Conservation (phyloP, 2,329 filamentous ascomycete genomes). For the Talaromyces verruculosus region DNA sequence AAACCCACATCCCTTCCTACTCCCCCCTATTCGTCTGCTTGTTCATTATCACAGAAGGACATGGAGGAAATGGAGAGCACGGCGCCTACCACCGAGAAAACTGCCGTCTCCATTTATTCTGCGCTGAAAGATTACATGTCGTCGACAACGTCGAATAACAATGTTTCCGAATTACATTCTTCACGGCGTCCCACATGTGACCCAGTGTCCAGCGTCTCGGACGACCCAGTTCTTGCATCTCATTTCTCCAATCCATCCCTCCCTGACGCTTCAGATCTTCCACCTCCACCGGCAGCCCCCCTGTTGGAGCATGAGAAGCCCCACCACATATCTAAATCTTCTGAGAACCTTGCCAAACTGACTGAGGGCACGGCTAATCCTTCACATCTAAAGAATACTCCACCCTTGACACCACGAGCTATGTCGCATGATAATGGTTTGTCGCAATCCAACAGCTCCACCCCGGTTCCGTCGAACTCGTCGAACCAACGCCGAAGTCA, state of each 20-base stretch:
- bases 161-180: slow-evolving; percentile 35
- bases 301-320: slow-evolving; percentile 50
- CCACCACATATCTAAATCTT: slow-evolving; percentile 41
- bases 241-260: slow-evolving; percentile 69
- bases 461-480: slow-evolving; percentile 26
- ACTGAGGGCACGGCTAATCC: slow-evolving; percentile 69
- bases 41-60: slow-evolving; percentile 47
- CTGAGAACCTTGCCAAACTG: slow-evolving; percentile 64
- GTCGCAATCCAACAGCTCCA: slow-evolving; percentile 29
- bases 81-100: slow-evolving; percentile 38
- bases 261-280: slow-evolving; percentile 51
- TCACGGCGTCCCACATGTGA: slow-evolving; percentile 49
- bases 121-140: slow-evolving; percentile 48
- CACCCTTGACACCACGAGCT: slow-evolving; percentile 84
- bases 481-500: slow-evolving; percentile 30
- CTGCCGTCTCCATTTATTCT: slow-evolving; percentile 44
- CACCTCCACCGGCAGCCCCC: slow-evolving; percentile 49
- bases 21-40: slow-evolving; percentile 45
- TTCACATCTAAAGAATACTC: slow-evolving; percentile 77
- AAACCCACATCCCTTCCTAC: slow-evolving; percentile 42
- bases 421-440: slow-evolving; percentile 64
- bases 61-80: slow-evolving; percentile 42
- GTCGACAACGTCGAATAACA: slow-evolving; percentile 35
- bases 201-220: slow-evolving; percentile 65
- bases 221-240: slow-evolving; percentile 63